phyloP scores from a whole-genome alignment of 1,284 basidiomycete species.

The Ustilago tritici region DNA sequence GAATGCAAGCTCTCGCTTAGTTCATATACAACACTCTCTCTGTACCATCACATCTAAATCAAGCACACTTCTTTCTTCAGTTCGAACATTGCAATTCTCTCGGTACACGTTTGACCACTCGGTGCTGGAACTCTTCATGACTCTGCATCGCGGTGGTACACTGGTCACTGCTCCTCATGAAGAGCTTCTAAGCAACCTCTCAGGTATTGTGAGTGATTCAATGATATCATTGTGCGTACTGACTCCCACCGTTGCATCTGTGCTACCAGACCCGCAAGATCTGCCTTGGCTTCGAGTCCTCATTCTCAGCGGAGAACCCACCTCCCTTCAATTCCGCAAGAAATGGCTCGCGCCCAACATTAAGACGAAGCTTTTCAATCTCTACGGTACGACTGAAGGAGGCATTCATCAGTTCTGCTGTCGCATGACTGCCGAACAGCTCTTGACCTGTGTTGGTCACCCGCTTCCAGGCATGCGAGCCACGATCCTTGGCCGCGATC shows the following conservation, averaged over 20 bases:
- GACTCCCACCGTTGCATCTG: neutral
- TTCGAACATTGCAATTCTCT: neutral
- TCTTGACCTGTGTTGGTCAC: neutral
- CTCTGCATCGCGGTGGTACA: neutral
- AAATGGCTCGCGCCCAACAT: neutral
- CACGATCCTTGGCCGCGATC: neutral
- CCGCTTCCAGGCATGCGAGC: neutral
- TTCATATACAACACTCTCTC: too few relatives aligned
- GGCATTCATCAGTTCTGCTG: neutral
- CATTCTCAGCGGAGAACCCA: neutral
- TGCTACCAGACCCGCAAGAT: neutral
- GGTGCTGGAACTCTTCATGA: conserved; percentile 1
- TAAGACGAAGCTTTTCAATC: neutral
- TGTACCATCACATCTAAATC: too few relatives aligned
- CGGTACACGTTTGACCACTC: neutral
- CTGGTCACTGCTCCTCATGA: neutral
- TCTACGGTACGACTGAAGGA: neutral
- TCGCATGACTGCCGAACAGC: neutral
- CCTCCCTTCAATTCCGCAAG: neutral
- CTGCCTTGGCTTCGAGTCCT: neutral
- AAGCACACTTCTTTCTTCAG: too few relatives aligned
- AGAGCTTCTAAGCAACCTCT: neutral
- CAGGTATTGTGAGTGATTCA: neutral
- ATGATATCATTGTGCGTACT: neutral
- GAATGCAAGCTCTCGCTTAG: too few relatives aligned